A percentile compares a stretch with the other conserved stretches of the same genome.
Conservation (phyloP, 306 rosid genomes). For the Dicorynia guianensis region DNA sequence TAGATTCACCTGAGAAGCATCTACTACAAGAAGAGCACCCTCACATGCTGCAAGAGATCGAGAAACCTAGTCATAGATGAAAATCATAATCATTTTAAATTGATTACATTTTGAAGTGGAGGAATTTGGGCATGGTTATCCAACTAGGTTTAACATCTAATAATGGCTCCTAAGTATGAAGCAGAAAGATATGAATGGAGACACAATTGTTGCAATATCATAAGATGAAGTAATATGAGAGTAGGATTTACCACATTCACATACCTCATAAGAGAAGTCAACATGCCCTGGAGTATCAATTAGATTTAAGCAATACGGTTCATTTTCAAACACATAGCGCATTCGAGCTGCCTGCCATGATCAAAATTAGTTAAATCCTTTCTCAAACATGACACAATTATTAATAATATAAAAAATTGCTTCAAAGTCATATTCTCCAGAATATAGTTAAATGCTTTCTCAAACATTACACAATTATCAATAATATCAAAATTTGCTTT, state of each 20-base stretch:
- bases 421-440: slow-evolving; percentile 16
- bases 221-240: slow-evolving; percentile 7
- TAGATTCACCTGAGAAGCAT: slow-evolving; percentile 86
- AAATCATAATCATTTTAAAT: slow-evolving; percentile 27
- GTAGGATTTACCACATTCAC: slow-evolving; percentile 18
- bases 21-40: slow-evolving; percentile 95
- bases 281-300: slow-evolving; percentile 99
- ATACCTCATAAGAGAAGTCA: slow-evolving; percentile 93
- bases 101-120: background rate
- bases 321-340: slow-evolving; percentile 66
- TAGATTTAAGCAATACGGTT: slow-evolving; percentile 81
- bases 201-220: background rate
- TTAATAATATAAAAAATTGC: background rate
- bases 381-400: slow-evolving; percentile 17
- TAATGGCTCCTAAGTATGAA: slow-evolving; percentile 15
- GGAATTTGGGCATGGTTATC: background rate
- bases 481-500: too few relatives aligned
- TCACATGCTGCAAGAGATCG: slow-evolving; percentile 97
- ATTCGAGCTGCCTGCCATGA: slow-evolving; percentile 86
- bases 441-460: too few relatives aligned
- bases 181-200: slow-evolving; percentile 3
- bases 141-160: slow-evolving; percentile 19
- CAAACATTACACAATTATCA: too few relatives aligned
- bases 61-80: slow-evolving; percentile 69
- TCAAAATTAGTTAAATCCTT: slow-evolving; percentile 38